Evolutionary conservation across 75 land plant genomes (phyloP).

Genomic region (Ceratopteris richardii): DNA sequence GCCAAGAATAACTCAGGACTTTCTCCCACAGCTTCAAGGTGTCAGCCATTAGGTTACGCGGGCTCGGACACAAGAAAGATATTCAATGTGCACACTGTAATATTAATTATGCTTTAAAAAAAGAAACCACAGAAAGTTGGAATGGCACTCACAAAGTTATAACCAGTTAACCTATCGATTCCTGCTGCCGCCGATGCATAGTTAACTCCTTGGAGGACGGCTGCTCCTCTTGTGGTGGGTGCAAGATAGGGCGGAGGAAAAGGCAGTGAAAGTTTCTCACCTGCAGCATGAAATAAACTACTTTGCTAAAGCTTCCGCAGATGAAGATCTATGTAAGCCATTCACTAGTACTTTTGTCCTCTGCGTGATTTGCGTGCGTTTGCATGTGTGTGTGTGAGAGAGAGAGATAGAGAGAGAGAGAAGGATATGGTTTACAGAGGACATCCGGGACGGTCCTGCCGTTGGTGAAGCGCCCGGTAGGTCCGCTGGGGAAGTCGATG

Average conservation of each 20-base stretch:
- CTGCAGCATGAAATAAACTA: no score
- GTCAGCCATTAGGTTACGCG: no score
- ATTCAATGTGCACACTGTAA: no score
- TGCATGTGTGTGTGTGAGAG: not conserved
- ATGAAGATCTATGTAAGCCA: no score
- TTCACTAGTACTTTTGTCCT: no score
- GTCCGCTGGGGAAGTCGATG: conserved; percentile 58
- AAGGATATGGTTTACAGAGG: conserved; percentile 29
- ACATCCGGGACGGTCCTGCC: conserved; percentile 69
- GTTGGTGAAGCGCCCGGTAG: conserved; percentile 68
- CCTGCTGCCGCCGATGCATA: conserved; percentile 39
- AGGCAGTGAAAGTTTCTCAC: conserved; percentile 8
- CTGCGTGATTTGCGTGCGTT: not conserved
- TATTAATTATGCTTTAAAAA: no score
- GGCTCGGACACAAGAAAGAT: no score
- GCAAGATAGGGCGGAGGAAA: conserved; percentile 39
- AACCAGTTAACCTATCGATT: conserved; percentile 14
- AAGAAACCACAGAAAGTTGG: no score
- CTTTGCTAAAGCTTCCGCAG: no score
- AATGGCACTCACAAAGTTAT: conserved; percentile 1
- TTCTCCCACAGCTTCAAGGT: no score
- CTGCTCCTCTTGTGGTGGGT: conserved; percentile 21
- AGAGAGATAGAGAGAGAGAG: conserved; percentile 1
- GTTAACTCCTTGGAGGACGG: conserved; percentile 31
- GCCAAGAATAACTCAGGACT: no score